Evolutionary conservation across 768 basidiomycete species (phyloP).

Genomic region (Mycena olivaceomarginata): DNA sequence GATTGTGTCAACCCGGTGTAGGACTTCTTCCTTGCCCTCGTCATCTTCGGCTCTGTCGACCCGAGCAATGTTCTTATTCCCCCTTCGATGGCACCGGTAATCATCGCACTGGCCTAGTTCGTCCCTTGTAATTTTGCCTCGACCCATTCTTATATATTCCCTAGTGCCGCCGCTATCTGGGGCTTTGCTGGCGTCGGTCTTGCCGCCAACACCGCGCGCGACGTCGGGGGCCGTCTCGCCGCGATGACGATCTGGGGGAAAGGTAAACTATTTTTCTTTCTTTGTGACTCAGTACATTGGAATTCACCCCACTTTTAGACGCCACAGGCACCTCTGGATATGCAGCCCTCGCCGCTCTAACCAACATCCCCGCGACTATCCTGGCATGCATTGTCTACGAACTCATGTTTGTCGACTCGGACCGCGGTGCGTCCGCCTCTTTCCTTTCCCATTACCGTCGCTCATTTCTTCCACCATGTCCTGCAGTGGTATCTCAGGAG

Average conservation of each 20-base stretch:
- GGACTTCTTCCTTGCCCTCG: constrained; percentile 69
- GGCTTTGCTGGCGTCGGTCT: constrained; percentile 73
- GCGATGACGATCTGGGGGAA: constrained; percentile 78
- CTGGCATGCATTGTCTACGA: constrained; percentile 74
- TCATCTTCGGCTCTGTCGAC: constrained; percentile 73
- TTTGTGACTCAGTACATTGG: not conserved
- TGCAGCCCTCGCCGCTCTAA: constrained; percentile 78
- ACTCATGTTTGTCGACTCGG: constrained; percentile 73
- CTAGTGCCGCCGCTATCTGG: constrained; percentile 77
- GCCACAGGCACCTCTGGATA: constrained; percentile 61
- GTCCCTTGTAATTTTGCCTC: constrained; percentile 42
- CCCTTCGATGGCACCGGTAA: constrained; percentile 69
- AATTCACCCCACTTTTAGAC: constrained; percentile 55
- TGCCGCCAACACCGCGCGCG: constrained; percentile 80
- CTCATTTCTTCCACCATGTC: not conserved
- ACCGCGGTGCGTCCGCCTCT: constrained; percentile 66
- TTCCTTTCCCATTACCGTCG: not conserved
- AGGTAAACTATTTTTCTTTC: constrained; percentile 50
- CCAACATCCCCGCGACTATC: constrained; percentile 79
- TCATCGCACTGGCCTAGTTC: constrained; percentile 78
- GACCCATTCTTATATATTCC: not conserved
- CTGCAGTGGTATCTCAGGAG: constrained; percentile 34
- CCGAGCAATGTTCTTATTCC: constrained; percentile 77
- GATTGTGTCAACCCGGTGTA: constrained; percentile 35
- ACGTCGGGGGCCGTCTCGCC: constrained; percentile 79